phyloP scores from a whole-genome alignment of 192 early-diverging fungal genomes.

The Helicostylum pulchrum region DNA sequence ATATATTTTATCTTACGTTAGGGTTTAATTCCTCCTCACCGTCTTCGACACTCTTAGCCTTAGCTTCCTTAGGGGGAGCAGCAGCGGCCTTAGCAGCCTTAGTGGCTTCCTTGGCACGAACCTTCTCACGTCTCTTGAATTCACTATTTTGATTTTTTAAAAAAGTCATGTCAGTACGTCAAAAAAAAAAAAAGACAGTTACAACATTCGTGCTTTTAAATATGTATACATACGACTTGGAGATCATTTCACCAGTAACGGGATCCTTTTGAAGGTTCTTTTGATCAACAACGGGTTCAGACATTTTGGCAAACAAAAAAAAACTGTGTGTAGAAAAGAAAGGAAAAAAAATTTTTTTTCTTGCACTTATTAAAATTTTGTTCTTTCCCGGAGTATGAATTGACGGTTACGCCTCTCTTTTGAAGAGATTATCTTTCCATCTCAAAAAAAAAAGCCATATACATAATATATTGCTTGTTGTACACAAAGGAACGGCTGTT shows the following conservation, averaged over 20 bases:
- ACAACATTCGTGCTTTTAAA: too few relatives aligned
- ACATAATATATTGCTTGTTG: too few relatives aligned
- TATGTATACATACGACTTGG: conserved; percentile 71
- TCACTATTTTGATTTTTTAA: conserved; percentile 53
- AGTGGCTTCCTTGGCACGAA: conserved; percentile 81
- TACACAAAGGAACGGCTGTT: too few relatives aligned
- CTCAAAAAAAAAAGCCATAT: not conserved
- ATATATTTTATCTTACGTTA: conserved; percentile 52
- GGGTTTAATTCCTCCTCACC: conserved; percentile 83
- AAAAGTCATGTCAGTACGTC: not conserved
- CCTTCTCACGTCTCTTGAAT: conserved; percentile 88
- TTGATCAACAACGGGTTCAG: conserved; percentile 5
- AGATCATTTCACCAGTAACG: conserved; percentile 90
- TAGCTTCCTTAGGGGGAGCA: conserved; percentile 38
- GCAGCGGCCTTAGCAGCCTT: conserved; percentile 60
- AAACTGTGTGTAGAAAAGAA: not conserved
- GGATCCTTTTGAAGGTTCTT: conserved; percentile 69
- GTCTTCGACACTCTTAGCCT: conserved; percentile 61
- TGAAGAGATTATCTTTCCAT: not conserved
- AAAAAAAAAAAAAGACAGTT: not conserved
- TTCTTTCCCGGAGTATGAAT: too few relatives aligned
- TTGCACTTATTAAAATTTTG: not conserved
- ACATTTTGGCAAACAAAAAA: not conserved
- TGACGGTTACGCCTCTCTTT: not conserved
- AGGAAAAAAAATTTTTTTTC: conserved; percentile 1